Conservation (phyloP, 306 rosid genomes). For the Pterocarpus santalinus region DNA sequence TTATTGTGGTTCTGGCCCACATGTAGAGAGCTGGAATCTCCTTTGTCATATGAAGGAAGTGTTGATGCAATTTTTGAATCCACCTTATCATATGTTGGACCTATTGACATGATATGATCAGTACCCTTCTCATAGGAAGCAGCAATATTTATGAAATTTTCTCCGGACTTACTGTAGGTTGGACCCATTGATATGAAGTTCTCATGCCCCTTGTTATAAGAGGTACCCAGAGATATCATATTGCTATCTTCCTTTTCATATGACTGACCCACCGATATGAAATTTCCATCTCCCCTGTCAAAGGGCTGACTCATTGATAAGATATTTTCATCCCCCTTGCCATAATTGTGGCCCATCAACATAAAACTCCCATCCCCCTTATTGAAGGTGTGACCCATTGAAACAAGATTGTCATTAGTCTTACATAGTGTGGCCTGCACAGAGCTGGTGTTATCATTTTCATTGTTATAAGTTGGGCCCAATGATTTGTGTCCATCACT, state of each 20-base stretch:
- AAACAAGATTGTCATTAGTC: constrained; percentile 66
- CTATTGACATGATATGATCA: constrained; percentile 62
- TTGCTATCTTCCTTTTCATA: constrained; percentile 70
- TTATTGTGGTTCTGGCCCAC: constrained; percentile 64
- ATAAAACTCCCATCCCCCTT: constrained; percentile 77
- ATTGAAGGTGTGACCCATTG: constrained; percentile 67
- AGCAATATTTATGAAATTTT: constrained; percentile 68
- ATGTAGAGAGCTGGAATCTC: constrained; percentile 63
- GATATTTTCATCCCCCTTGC: constrained; percentile 62
- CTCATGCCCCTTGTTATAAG: constrained; percentile 77
- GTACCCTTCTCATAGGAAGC: constrained; percentile 66
- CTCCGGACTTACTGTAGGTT: constrained; percentile 63
- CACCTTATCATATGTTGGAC: constrained; percentile 68
- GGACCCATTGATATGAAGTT: constrained; percentile 71
- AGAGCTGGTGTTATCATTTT: constrained; percentile 55
- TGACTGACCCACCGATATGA: constrained; percentile 82
- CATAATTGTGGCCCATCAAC: constrained; percentile 76
- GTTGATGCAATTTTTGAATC: constrained; percentile 62
- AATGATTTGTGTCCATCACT: constrained; percentile 63
- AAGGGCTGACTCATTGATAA: constrained; percentile 78
- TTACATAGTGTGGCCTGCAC: constrained; percentile 65
- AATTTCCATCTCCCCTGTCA: constrained; percentile 64
- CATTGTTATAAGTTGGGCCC: constrained; percentile 65
- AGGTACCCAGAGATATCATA: constrained; percentile 70
- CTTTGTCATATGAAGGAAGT: constrained; percentile 62